Conservation (phyloP, 75 land plant species). For the Gnetum montanum region DNA sequence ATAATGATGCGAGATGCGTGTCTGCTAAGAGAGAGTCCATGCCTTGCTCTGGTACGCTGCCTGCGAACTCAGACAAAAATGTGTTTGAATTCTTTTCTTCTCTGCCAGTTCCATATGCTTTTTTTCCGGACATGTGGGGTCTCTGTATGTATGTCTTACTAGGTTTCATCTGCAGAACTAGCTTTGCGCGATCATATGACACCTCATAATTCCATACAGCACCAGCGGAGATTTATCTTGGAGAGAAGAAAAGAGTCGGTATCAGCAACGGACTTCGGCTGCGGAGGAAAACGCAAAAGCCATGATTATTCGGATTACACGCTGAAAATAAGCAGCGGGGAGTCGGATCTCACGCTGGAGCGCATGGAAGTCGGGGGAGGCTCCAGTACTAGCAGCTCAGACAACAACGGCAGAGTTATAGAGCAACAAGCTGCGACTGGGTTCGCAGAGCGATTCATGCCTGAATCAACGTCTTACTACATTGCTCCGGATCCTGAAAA, state of each 20-base stretch:
- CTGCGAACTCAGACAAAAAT: no score
- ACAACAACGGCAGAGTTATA: not conserved
- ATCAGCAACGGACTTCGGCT: no score
- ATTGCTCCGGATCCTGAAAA: no score
- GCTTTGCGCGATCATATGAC: not conserved
- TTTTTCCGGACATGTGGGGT: no score
- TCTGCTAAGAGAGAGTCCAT: not conserved
- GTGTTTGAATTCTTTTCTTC: no score
- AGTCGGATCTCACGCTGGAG: not conserved
- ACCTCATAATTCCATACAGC: not conserved
- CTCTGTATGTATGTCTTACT: not conserved
- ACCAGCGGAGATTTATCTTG: not conserved
- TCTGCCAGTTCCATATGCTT: no score
- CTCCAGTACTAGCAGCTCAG: not conserved
- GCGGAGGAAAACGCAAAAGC: no score
- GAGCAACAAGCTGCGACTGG: no score
- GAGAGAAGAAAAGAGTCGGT: no score
- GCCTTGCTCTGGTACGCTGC: constrained; percentile 3
- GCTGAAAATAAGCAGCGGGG: constrained; percentile 3
- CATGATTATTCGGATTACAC: not conserved
- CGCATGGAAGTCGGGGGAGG: constrained; percentile 1
- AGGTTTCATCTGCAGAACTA: not conserved
- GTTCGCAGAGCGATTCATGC: no score
- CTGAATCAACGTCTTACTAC: no score
- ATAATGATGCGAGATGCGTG: not conserved